Percentiles rank a stretch among this genome's conserved stretches.
Evolutionary conservation across 768 basidiomycete genomes (phyloP).

Genomic region (Collybia nuda): DNA sequence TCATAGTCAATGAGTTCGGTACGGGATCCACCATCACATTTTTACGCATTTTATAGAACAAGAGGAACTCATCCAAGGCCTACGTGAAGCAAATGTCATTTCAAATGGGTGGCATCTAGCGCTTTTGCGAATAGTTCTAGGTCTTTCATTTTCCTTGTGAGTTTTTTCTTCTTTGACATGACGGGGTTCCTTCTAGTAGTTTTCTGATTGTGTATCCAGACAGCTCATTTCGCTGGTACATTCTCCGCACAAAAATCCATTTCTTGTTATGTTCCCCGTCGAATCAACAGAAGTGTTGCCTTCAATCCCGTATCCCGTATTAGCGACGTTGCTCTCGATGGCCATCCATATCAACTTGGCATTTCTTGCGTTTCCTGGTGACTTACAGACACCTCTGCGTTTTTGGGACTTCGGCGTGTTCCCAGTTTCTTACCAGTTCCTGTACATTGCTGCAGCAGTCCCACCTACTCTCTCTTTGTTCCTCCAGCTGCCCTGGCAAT

Average conservation of each 20-base stretch:
- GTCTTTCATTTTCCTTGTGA: conserved; percentile 47
- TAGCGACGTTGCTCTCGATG: conserved; percentile 48
- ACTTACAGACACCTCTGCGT: conserved; percentile 29
- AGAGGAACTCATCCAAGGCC: conserved; percentile 49
- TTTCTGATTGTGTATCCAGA: conserved; percentile 26
- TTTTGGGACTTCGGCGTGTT: conserved; percentile 17
- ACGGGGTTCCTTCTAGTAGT: conserved; percentile 1
- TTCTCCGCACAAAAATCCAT: conserved; percentile 36
- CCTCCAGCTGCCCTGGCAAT: conserved; percentile 50
- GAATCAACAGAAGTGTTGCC: conserved; percentile 11
- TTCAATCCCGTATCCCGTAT: conserved; percentile 43
- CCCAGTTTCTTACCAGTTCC: conserved; percentile 26
- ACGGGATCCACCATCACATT: background rate
- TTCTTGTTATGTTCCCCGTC: conserved; percentile 42
- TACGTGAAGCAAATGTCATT: conserved; percentile 43
- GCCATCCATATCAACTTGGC: conserved; percentile 50
- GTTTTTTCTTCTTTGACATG: conserved; percentile 12
- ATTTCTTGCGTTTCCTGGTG: conserved; percentile 35
- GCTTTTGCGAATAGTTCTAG: conserved; percentile 39
- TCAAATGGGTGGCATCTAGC: conserved; percentile 41
- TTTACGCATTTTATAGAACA: conserved; percentile 45
- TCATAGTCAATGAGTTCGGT: background rate
- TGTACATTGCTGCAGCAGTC: conserved; percentile 40
- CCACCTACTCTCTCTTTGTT: conserved; percentile 50
- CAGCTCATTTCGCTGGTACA: conserved; percentile 45